These are phyloP conservation scores for Sideroxylon spinosum DNA, from an alignment of 179 eudicot species.

Conservation along the genomic window DNA sequence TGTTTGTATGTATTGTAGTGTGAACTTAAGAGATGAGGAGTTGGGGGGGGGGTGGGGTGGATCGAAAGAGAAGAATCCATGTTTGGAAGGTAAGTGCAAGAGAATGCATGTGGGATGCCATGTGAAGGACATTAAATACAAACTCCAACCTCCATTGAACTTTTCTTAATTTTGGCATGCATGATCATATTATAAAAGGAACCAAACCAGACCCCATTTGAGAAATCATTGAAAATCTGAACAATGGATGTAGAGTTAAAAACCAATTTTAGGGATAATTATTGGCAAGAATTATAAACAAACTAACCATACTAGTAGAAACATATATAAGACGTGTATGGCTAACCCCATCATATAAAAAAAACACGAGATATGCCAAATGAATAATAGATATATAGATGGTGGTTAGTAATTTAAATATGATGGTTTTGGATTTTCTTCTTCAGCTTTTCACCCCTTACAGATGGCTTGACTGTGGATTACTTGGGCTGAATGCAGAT, in stretches of 20 bases:
- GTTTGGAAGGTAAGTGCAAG: background rate
- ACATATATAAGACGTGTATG: background rate
- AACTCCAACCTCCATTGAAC: conserved; percentile 16
- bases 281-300: background rate
- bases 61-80: conserved; percentile 11
- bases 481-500: background rate
- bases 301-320: background rate
- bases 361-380: background rate
- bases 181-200: conserved; percentile 4
- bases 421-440: background rate
- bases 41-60: background rate
- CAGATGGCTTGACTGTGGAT: background rate
- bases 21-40: background rate
- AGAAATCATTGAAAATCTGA: conserved; percentile 30
- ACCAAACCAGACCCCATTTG: conserved; percentile 33
- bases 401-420: background rate
- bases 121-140: conserved; percentile 31
- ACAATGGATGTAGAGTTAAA: conserved; percentile 28
- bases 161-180: background rate
- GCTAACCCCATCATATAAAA: background rate
- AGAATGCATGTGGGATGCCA: conserved; percentile 32
- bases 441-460: background rate
- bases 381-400: background rate
- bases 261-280: conserved; percentile 12
- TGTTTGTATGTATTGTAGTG: background rate